Evolutionary conservation across 108 stramenopile genomes (phyloP), one percentile per base, ranked within the genome.

Genomic region (Cyclotella kingstonii): DNA sequence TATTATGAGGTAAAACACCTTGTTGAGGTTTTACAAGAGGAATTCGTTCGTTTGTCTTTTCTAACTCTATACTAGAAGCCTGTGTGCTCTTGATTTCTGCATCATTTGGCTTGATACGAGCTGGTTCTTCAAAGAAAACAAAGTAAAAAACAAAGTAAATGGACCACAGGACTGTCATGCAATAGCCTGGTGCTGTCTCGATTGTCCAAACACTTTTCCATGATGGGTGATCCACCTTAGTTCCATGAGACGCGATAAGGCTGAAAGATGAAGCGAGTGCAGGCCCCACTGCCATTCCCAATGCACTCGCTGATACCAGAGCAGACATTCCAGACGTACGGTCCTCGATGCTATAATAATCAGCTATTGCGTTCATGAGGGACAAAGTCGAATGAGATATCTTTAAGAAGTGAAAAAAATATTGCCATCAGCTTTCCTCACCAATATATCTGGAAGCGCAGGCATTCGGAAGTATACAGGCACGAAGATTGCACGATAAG

Each of bases 251-350:
- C 48, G 81, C 66, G 15, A 85, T 30, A 9, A 68, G 35, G 26
- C 64, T 69, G 43, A 89, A 75, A 28, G 86, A 52, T 41, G 79
- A 74, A 7, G 93, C 90, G 40, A 95, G 38, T 23, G 73, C 85
- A 23, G 95, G 95, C 27, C 95, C 95, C 11, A 80, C 75, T 11
- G 95, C 89, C 88, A 91, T 93, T 2, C 92, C 95, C n/a, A 90
- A 54, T 1, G 89, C 84, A 29, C 84, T 82, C 6, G 86, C 86
- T 6, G 87, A 81, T 22, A 96, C 95, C 76, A 96, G 92, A 26
- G 83, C 85, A 7, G 90, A 90, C 59, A 84, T 87, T 15, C 85
- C 88, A 7, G 86, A 73, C 22, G 95, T 96, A 26, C 92, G 81
- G 26, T 89, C 79, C 30, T 75, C 68, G n/a, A 80, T 69, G 38